Evolutionary conservation across 306 rosid species (phyloP).

Genomic region (Albizia julibrissin): DNA sequence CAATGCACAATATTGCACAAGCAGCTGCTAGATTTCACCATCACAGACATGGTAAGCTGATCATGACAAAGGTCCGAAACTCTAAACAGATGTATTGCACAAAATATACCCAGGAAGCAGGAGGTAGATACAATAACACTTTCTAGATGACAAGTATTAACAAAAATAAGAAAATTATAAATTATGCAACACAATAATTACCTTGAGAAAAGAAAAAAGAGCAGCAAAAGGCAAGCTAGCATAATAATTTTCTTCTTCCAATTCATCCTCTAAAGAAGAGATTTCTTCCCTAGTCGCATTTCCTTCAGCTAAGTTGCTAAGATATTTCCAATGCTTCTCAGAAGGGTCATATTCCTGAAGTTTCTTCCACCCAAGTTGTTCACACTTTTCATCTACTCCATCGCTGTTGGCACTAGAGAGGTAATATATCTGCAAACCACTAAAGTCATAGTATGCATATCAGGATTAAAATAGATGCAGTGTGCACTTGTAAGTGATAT

Average conservation of each 20-base stretch:
- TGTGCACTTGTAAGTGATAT: constrained; percentile 8
- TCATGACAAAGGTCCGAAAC: constrained; percentile 7
- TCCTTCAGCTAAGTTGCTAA: constrained; percentile 67
- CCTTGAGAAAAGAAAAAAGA: constrained; percentile 85
- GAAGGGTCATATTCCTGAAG: constrained; percentile 74
- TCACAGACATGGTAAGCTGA: background rate
- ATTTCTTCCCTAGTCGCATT: constrained; percentile 47
- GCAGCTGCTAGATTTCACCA: constrained; percentile 23
- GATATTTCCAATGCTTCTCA: constrained; percentile 76
- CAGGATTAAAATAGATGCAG: constrained; percentile 25
- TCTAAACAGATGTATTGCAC: background rate
- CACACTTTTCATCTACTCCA: constrained; percentile 79
- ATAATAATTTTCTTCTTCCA: constrained; percentile 80
- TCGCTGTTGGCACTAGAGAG: constrained; percentile 67
- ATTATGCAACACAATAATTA: constrained; percentile 30
- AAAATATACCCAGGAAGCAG: background rate
- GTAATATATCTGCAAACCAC: constrained; percentile 87
- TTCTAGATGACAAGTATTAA: background rate
- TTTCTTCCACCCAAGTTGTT: constrained; percentile 77
- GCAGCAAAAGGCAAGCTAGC: constrained; percentile 94
- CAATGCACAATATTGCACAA: background rate
- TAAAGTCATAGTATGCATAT: constrained; percentile 39
- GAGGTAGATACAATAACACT: background rate
- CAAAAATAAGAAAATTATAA: constrained; percentile 10
- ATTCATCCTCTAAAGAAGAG: constrained; percentile 61